Base-by-base conservation (phyloP, 2,329 filamentous ascomycete genomes). In the Penicillium sp. region DNA sequence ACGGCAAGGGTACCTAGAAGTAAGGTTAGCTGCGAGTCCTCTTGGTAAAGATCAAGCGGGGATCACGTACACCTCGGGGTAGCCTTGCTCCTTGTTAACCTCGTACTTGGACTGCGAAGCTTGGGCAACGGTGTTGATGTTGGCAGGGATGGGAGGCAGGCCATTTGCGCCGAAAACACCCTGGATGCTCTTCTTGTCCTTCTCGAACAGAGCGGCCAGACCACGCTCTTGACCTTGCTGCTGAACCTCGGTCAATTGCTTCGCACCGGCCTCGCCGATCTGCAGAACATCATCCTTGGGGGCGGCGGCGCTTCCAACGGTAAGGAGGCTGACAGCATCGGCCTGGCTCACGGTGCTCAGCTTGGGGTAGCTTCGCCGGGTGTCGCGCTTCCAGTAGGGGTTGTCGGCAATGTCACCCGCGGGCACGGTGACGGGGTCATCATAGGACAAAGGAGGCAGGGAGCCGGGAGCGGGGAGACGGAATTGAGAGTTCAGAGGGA, bases 331-430 rank as follows among this genome's bases (percentile, higher is more conserved):
- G 24, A 95, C 95, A 53, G 92, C 88, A 76, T 98, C 90, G 49
- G 86, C 86, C 82, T 98, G 95, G 60, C 82, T 88, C 62, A 99
- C 85, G 47, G 91, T 87, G 72, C 89, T 94, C 57, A 90, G 83
- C 68, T 83, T 85, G 35, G 95, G 90, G 80, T 98, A 98, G 70
- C 83, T 84, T 70, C 95, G 86, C 69, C 95, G 90, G 61, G 82
- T 77, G 73, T 99, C 95, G 71, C 95, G 92, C 84, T 96, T 96
- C 92, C 92, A 99, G 82, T 97, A 96, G 39, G 92, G 87, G 80
- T 96, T 96, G 77, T 94, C 91, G 70, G 92, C 92, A 69, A 96
- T 88, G 75, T 96, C 92, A 66, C 85, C 91, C 2, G 92, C 90
- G n/a, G 92, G 92, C 0, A 89, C 60, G 14, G 91, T 96, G 60